Evolutionary conservation across 129 eudicot species (phyloP).

Genomic region (Heracleum sosnowskyi): DNA sequence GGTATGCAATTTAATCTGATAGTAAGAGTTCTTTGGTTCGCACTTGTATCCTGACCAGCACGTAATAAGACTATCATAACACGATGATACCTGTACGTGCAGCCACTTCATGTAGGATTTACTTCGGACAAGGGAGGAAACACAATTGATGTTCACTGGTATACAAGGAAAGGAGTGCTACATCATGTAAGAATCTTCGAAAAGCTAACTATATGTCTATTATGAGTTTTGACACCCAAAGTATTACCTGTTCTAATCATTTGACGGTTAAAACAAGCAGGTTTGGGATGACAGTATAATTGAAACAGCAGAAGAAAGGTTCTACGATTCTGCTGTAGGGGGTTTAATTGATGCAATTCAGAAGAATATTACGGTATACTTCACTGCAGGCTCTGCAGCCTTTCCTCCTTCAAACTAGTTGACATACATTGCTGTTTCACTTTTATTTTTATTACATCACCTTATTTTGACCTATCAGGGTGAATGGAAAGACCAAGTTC

Average conservation of each 20-base stretch:
- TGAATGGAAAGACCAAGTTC: slow-evolving; percentile 61
- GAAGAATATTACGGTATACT: slow-evolving; percentile 61
- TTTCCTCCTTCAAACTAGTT: background rate
- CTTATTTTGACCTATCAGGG: slow-evolving; percentile 25
- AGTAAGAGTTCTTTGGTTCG: background rate
- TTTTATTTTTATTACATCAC: background rate
- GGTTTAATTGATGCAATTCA: slow-evolving; percentile 49
- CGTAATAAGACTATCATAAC: background rate
- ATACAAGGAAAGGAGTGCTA: slow-evolving; percentile 66
- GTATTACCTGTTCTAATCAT: background rate
- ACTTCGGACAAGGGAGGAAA: slow-evolving; percentile 78
- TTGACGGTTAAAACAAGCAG: slow-evolving; percentile 18
- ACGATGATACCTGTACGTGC: slow-evolving; percentile 12
- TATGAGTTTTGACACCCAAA: background rate
- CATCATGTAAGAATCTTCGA: slow-evolving; percentile 55
- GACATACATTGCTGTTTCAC: background rate
- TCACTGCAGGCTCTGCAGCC: background rate
- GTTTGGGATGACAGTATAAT: slow-evolving; percentile 86
- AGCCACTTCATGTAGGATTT: slow-evolving; percentile 93
- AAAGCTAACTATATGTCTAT: background rate
- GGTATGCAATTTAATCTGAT: slow-evolving; percentile 24
- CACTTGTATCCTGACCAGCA: slow-evolving; percentile 3
- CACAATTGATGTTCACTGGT: slow-evolving; percentile 84
- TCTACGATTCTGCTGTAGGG: slow-evolving; percentile 36
- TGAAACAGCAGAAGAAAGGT: slow-evolving; percentile 69